Conservation (phyloP, 2,329 filamentous ascomycete genomes). For the Ophiostoma sp. region DNA sequence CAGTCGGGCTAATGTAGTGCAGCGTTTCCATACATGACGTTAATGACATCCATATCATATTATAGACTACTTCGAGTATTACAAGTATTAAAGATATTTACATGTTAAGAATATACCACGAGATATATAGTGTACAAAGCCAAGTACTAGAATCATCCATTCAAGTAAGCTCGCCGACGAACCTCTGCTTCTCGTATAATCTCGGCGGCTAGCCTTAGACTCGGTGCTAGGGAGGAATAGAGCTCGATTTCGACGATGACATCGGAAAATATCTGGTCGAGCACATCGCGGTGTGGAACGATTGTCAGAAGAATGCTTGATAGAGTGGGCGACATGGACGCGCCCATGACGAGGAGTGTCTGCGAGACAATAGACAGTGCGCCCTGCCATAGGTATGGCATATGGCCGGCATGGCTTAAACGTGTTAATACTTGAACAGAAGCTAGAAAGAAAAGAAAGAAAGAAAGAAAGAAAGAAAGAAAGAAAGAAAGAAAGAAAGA, state of each 20-base stretch:
- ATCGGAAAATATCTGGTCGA: slow-evolving; percentile 72
- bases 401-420: slow-evolving; percentile 62
- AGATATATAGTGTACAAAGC: too few relatives aligned
- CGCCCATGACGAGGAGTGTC: slow-evolving; percentile 75
- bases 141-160: not conserved
- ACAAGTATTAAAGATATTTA: not conserved
- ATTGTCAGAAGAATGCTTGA: slow-evolving; percentile 57
- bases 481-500: not conserved
- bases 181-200: slow-evolving; percentile 75
- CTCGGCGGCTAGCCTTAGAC: slow-evolving; percentile 68
- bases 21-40: too few relatives aligned
- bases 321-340: slow-evolving; percentile 71
- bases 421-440: not conserved
- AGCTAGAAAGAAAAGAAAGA: not conserved
- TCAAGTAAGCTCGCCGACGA: slow-evolving; percentile 53
- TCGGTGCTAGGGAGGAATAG: slow-evolving; percentile 70
- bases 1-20: too few relatives aligned
- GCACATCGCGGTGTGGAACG: slow-evolving; percentile 52
- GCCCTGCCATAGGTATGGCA: slow-evolving; percentile 82
- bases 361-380: slow-evolving; percentile 78
- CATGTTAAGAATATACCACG: not conserved
- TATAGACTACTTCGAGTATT: too few relatives aligned
- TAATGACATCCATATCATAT: too few relatives aligned
- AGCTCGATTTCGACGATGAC: slow-evolving; percentile 71
- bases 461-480: not conserved